A percentile compares a stretch with the other conserved stretches of the same genome.
Conservation (phyloP, 2,329 filamentous ascomycete genomes). For the Paradendryphiella salina region DNA sequence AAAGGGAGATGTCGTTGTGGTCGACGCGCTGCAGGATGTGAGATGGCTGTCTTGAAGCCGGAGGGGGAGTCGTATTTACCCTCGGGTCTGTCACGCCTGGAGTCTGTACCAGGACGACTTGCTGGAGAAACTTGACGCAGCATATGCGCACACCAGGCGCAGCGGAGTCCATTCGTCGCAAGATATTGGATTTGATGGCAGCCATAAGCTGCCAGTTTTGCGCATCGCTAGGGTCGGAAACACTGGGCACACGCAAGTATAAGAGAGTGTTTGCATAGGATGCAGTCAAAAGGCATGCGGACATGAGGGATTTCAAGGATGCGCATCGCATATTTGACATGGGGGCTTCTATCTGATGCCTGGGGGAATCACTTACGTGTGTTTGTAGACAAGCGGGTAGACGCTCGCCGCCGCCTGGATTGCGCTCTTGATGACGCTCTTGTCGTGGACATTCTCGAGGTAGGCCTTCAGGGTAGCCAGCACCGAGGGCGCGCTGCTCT, state of each 20-base stretch:
- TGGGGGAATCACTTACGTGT: conserved; percentile 73
- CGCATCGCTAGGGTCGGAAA: conserved; percentile 80
- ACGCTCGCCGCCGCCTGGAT: conserved; percentile 90
- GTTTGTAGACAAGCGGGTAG: conserved; percentile 87
- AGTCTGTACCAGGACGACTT: conserved; percentile 89
- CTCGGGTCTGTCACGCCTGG: conserved; percentile 82
- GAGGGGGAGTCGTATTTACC: conserved; percentile 57
- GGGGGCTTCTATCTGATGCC: conserved; percentile 29
- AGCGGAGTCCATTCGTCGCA: conserved; percentile 84
- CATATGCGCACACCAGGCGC: conserved; percentile 79
- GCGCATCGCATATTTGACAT: conserved; percentile 21
- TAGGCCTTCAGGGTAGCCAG: conserved; percentile 69
- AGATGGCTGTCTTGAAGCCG: conserved; percentile 20
- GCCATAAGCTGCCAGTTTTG: conserved; percentile 86
- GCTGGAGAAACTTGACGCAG: conserved; percentile 96
- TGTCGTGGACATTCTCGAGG: conserved; percentile 66
- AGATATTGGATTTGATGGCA: conserved; percentile 83
- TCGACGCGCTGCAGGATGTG: conserved; percentile 63
- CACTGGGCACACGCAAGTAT: conserved; percentile 59
- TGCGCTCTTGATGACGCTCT: conserved; percentile 78
- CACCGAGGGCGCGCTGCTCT: conserved; percentile 73
- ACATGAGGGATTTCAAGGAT: conserved; percentile 20
- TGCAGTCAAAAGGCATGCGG: conserved; percentile 17
- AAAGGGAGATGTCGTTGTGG: conserved; percentile 80
- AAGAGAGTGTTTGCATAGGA: conserved; percentile 36